These are phyloP conservation scores for Suillus luteus DNA, from an alignment of 768 basidiomycete species.

Conservation along the genomic window DNA sequence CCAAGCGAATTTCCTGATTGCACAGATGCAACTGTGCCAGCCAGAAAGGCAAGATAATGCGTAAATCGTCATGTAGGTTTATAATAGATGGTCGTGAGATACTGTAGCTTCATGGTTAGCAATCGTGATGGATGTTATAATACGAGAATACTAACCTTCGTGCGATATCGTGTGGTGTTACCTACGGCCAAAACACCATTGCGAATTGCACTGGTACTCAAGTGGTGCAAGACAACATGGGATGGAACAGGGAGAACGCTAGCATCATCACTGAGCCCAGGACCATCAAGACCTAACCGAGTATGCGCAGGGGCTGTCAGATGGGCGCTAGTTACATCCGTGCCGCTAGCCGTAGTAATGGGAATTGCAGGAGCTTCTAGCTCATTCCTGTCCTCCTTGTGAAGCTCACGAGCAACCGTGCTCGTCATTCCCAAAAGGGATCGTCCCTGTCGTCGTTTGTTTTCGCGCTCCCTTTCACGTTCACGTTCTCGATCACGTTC, in stretches of 20 bases:
- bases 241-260: constrained; percentile 90
- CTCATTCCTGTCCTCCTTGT: constrained; percentile 26
- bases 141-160: constrained; percentile 61
- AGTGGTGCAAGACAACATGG: constrained; percentile 92
- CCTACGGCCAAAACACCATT: constrained; percentile 93
- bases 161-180: constrained; percentile 86
- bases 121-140: constrained; percentile 12
- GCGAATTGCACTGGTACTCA: constrained; percentile 93
- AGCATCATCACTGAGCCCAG: constrained; percentile 77
- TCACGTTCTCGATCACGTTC: constrained; percentile 33
- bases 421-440: constrained; percentile 39
- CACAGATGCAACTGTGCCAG: neutral
- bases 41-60: neutral
- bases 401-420: constrained; percentile 31
- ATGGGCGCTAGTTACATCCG: constrained; percentile 36
- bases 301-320: constrained; percentile 28
- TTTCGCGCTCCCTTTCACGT: constrained; percentile 34
- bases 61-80: constrained; percentile 50
- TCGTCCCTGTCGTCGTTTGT: constrained; percentile 34
- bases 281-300: constrained; percentile 38
- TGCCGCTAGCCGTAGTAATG: constrained; percentile 41
- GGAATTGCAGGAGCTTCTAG: constrained; percentile 31
- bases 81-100: constrained; percentile 84
- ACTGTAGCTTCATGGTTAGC: constrained; percentile 45
- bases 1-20: neutral